These are phyloP conservation scores for Melanogaster broomeanus DNA, from an alignment of 768 basidiomycete species.

Conservation along the genomic window DNA sequence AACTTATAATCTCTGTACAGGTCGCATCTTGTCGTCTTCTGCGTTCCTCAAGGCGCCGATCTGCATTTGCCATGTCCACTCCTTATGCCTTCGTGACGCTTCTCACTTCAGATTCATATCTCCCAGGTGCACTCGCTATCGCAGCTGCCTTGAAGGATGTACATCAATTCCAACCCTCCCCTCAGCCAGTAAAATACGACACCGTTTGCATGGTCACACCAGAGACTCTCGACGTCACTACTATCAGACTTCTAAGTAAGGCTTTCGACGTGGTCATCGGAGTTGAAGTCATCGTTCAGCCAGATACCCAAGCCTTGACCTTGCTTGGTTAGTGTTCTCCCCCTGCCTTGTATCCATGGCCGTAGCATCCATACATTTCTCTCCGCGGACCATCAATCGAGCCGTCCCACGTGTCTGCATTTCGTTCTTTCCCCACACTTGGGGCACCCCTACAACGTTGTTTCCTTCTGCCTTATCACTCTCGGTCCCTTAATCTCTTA, in stretches of 20 bases:
- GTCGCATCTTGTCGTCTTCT: conserved; percentile 15
- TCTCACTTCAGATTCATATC: conserved; percentile 88
- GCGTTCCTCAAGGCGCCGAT: background rate
- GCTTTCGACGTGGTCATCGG: conserved; percentile 87
- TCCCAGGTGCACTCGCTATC: conserved; percentile 88
- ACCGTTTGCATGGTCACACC: conserved; percentile 94
- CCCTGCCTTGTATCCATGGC: conserved; percentile 5
- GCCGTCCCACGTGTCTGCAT: conserved; percentile 8
- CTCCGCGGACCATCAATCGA: conserved; percentile 8
- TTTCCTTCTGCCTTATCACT: conserved; percentile 15
- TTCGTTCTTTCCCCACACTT: conserved; percentile 6
- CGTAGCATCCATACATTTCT: background rate
- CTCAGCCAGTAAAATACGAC: conserved; percentile 55
- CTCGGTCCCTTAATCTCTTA: background rate
- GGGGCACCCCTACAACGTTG: conserved; percentile 19
- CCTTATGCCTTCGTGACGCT: conserved; percentile 89
- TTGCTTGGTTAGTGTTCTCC: conserved; percentile 68
- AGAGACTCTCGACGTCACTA: conserved; percentile 82
- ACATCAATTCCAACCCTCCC: conserved; percentile 45
- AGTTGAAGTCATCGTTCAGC: conserved; percentile 82
- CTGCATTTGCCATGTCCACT: conserved; percentile 50
- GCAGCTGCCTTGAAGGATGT: conserved; percentile 83
- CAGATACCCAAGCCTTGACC: conserved; percentile 63
- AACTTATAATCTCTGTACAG: conserved; percentile 19
- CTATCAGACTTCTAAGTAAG: conserved; percentile 76